phyloP scores from a whole-genome alignment of 108 stramenopile species.

The Schizochytrium sp. region DNA sequence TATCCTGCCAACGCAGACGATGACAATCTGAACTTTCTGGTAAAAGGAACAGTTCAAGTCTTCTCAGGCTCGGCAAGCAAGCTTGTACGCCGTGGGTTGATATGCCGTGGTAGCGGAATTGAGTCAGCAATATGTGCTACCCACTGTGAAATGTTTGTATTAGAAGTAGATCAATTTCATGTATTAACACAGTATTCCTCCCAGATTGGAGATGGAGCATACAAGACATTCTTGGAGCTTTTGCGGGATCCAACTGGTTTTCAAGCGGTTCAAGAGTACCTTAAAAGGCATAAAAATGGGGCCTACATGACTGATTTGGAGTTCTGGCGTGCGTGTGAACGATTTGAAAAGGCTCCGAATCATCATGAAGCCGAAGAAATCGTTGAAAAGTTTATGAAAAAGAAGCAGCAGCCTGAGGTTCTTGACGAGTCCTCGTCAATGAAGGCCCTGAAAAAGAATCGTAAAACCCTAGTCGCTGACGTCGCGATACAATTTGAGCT shows the following conservation, averaged over 20 bases:
- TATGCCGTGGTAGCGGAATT: constrained; percentile 8
- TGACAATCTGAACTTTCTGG: constrained; percentile 34
- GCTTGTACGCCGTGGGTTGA: constrained; percentile 9
- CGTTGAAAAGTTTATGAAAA: background rate
- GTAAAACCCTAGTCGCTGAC: background rate
- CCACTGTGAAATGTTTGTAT: constrained; percentile 40
- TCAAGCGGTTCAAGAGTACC: background rate
- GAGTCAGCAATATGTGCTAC: background rate
- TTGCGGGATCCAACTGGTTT: background rate
- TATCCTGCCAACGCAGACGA: constrained; percentile 9
- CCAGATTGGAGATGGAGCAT: background rate
- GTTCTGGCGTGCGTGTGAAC: constrained; percentile 31
- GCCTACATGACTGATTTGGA: background rate
- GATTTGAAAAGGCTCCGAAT: background rate
- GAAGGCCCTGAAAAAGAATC: background rate
- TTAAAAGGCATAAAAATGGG: background rate
- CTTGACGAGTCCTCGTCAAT: constrained; percentile 1
- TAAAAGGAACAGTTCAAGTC: background rate
- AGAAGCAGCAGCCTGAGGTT: background rate
- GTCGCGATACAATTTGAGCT: background rate
- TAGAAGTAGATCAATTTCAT: constrained; percentile 2
- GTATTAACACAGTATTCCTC: background rate
- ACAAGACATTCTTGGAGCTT: background rate
- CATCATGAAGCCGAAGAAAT: background rate
- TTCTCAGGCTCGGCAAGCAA: background rate